Evolutionary conservation across 768 basidiomycete species (phyloP).

Genomic region (Macrolepiota fuliginosa): DNA sequence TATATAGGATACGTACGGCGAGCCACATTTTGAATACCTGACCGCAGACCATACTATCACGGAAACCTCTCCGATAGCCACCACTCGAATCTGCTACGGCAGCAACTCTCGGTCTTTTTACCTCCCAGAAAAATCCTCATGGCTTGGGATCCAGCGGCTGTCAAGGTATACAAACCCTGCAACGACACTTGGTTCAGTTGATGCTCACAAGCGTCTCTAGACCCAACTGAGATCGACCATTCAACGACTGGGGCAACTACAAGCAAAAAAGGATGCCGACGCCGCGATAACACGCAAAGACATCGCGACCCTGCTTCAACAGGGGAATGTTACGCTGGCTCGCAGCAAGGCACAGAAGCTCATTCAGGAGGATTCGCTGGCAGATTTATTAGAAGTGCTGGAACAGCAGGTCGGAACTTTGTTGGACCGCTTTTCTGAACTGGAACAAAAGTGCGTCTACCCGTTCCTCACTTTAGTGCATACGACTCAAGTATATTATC

Average conservation of each 20-base stretch:
- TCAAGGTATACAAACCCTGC: constrained; percentile 30
- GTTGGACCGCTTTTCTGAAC: constrained; percentile 53
- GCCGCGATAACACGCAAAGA: constrained; percentile 61
- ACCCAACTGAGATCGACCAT: constrained; percentile 60
- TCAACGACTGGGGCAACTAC: constrained; percentile 66
- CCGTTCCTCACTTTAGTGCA: neutral
- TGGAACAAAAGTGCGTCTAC: constrained; percentile 45
- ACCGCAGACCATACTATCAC: neutral
- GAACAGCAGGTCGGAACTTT: constrained; percentile 68
- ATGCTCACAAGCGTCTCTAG: constrained; percentile 30
- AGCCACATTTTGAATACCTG: neutral
- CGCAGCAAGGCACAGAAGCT: constrained; percentile 71
- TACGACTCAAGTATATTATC: constrained; percentile 1
- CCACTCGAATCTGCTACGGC: neutral
- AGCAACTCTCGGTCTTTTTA: neutral
- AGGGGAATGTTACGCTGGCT: constrained; percentile 60
- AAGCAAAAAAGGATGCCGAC: constrained; percentile 67
- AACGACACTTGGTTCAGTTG: neutral
- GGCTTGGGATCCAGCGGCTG: constrained; percentile 33
- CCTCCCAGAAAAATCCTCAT: constrained; percentile 6
- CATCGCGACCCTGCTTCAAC: constrained; percentile 63
- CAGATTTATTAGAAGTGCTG: constrained; percentile 61
- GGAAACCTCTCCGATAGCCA: neutral
- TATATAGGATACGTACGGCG: neutral
- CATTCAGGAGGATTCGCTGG: constrained; percentile 58